phyloP scores from a whole-genome alignment of 345 rosid genomes.

The Alliaria petiolata region DNA sequence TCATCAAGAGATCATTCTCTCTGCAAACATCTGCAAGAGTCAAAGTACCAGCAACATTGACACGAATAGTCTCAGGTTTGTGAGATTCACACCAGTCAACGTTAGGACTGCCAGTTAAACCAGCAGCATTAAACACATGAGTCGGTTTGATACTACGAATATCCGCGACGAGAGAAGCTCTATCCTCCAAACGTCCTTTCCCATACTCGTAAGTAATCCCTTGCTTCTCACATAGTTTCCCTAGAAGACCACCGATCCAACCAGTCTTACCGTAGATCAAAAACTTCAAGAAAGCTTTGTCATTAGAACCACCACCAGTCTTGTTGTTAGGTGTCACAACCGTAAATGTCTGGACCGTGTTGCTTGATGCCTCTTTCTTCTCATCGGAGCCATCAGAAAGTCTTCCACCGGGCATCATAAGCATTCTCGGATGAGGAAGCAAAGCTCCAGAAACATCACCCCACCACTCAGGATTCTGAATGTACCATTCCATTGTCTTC shows the following conservation, averaged over 20 bases:
- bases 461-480: conserved; percentile 53
- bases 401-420: conserved; percentile 63
- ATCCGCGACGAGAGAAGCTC: conserved; percentile 44
- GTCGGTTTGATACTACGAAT: conserved; percentile 37
- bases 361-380: conserved; percentile 34
- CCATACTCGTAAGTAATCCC: conserved; percentile 47
- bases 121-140: conserved; percentile 61
- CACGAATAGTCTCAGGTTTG: conserved; percentile 45
- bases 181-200: conserved; percentile 49
- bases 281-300: conserved; percentile 37
- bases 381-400: conserved; percentile 38
- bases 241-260: conserved; percentile 58
- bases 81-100: conserved; percentile 66
- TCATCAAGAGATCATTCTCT: conserved; percentile 41
- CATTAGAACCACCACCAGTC: conserved; percentile 15
- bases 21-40: conserved; percentile 54
- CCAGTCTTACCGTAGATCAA: conserved; percentile 56
- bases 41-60: conserved; percentile 48
- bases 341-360: conserved; percentile 47
- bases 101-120: conserved; percentile 60
- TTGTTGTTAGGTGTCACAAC: conserved; percentile 46
- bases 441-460: conserved; percentile 66
- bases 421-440: conserved; percentile 58
- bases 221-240: conserved; percentile 42
- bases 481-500: conserved; percentile 61